phyloP scores from a whole-genome alignment of 805 yeast species.

The Brettanomyces sp. region DNA sequence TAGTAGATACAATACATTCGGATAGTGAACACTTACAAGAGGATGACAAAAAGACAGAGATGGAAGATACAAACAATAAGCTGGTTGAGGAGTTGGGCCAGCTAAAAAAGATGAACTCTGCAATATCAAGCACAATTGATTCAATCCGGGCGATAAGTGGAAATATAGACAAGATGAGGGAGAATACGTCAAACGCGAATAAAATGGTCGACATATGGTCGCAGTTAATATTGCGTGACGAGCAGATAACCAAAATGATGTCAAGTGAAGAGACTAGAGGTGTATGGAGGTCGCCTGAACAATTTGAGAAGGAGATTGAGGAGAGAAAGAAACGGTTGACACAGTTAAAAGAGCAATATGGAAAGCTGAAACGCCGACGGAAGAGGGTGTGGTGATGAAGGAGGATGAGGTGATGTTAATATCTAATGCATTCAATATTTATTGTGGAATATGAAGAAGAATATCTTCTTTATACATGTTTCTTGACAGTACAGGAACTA shows the following conservation, averaged over 20 bases:
- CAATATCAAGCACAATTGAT: slow-evolving; percentile 9
- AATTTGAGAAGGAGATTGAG: slow-evolving; percentile 19
- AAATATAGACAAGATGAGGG: slow-evolving; percentile 10
- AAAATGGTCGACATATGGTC: slow-evolving; percentile 50
- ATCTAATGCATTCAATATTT: no score
- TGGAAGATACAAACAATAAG: neutral
- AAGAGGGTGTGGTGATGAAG: no score
- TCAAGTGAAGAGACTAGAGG: slow-evolving; percentile 8
- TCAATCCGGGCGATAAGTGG: slow-evolving; percentile 12
- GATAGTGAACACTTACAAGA: no score
- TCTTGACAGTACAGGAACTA: no score
- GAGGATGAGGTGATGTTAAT: neutral
- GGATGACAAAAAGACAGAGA: neutral
- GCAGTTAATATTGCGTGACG: slow-evolving; percentile 52
- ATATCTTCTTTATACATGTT: no score
- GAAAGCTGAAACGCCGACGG: neutral
- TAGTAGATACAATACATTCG: no score
- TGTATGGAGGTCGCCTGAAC: slow-evolving; percentile 3
- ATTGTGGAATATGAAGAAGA: no score
- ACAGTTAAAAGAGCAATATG: slow-evolving; percentile 16
- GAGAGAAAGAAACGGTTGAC: slow-evolving; percentile 12
- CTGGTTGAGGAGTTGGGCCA: slow-evolving; percentile 1
- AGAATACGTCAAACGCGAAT: slow-evolving; percentile 11
- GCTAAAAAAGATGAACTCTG: slow-evolving; percentile 10
- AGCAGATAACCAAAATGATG: slow-evolving; percentile 40